phyloP scores from a whole-genome alignment of 805 yeast species.

The Deakozyma indianensis region DNA sequence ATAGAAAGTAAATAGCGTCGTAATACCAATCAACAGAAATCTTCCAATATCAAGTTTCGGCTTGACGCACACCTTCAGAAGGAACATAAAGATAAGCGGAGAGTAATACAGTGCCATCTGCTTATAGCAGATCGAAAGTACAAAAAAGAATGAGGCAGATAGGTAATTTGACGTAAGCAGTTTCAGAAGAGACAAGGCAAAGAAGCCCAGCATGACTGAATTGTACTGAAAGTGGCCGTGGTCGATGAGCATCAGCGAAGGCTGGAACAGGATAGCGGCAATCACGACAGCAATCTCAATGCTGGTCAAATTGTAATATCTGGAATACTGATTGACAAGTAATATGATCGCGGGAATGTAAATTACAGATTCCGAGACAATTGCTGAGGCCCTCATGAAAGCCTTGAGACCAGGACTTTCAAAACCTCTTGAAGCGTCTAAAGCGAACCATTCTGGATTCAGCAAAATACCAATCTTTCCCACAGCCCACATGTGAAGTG shows the following conservation, averaged over 20 bases:
- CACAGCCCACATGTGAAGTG: conserved; percentile 71
- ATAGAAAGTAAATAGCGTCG: conserved; percentile 43
- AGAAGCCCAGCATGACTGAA: conserved; percentile 83
- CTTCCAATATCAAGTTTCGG: conserved; percentile 40
- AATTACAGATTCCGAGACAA: conserved; percentile 56
- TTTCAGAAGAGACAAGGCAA: conserved; percentile 52
- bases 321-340: conserved; percentile 59
- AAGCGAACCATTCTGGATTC: conserved; percentile 60
- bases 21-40: conserved; percentile 44
- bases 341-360: conserved; percentile 72
- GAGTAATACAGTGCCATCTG: conserved; percentile 94
- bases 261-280: conserved; percentile 72
- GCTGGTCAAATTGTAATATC: conserved; percentile 36
- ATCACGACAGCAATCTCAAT: conserved; percentile 66
- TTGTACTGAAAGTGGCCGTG: conserved; percentile 98
- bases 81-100: conserved; percentile 71
- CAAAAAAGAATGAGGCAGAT: conserved; percentile 63
- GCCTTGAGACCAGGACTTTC: conserved; percentile 58
- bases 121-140: conserved; percentile 67
- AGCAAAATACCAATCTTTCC: conserved; percentile 57
- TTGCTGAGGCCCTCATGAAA: conserved; percentile 70
- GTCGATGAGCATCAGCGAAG: conserved; percentile 70
- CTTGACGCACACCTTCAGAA: conserved; percentile 39
- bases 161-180: conserved; percentile 44
- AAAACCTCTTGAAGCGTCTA: conserved; percentile 59